phyloP scores from a whole-genome alignment of 768 basidiomycete genomes.

The Naematelia aurantialba region DNA sequence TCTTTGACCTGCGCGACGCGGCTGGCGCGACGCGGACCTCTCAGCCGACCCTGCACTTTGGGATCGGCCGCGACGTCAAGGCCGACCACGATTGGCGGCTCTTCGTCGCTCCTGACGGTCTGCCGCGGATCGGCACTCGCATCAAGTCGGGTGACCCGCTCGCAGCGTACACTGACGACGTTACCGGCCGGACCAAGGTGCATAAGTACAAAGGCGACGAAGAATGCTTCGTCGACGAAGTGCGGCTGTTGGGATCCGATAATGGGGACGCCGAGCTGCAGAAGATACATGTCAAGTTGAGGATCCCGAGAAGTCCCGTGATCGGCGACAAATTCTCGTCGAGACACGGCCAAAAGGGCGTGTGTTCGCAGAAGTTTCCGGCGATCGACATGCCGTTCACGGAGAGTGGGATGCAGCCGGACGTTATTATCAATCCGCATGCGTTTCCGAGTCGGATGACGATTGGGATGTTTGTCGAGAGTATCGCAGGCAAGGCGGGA shows the following conservation, averaged over 20 bases:
- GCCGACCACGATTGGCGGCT: conserved; percentile 53
- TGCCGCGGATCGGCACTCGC: conserved; percentile 71
- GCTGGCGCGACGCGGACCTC: conserved; percentile 62
- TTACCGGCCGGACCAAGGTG: conserved; percentile 72
- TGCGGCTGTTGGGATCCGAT: conserved; percentile 86
- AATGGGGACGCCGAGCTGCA: conserved; percentile 81
- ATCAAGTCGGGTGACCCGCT: conserved; percentile 72
- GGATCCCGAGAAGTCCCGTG: conserved; percentile 89
- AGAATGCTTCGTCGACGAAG: conserved; percentile 78
- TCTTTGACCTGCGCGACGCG: conserved; percentile 80
- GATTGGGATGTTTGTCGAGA: conserved; percentile 99
- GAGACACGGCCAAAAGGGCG: conserved; percentile 97
- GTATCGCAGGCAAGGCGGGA: conserved; percentile 98
- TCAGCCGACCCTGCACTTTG: conserved; percentile 79
- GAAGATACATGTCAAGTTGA: conserved; percentile 87
- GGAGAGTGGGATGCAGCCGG: conserved; percentile 98
- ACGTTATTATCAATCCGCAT: conserved; percentile 99
- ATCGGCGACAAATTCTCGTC: conserved; percentile 99
- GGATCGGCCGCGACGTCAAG: conserved; percentile 68
- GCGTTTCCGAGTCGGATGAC: conserved; percentile 99
- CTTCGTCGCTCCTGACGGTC: conserved; percentile 74
- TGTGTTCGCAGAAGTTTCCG: conserved; percentile 99
- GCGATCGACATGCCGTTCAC: conserved; percentile 97
- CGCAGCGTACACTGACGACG: conserved; percentile 83
- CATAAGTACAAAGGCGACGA: conserved; percentile 98